Conservation (phyloP, 768 basidiomycete genomes). For the Lactifluus pinguis region DNA sequence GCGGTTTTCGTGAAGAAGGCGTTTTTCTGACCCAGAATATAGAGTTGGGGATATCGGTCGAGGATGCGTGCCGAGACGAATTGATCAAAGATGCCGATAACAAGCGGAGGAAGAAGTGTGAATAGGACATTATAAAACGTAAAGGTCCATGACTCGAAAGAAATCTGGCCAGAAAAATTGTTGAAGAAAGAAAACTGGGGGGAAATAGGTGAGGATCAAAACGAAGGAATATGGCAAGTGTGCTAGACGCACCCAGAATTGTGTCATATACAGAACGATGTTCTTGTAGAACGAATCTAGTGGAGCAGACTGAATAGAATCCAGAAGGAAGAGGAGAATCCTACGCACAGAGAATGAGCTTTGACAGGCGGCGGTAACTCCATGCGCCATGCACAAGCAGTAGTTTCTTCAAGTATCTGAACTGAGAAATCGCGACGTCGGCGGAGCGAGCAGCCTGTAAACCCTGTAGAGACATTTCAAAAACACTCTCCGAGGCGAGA, state of each 20-base stretch:
- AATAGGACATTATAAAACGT: constrained; percentile 96
- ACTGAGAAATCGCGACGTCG: constrained; percentile 96
- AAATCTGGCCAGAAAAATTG: constrained; percentile 98
- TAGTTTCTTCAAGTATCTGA: constrained; percentile 89
- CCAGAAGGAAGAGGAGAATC: neutral
- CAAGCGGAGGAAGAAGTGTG: constrained; percentile 91
- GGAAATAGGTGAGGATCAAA: neutral
- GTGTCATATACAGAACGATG: constrained; percentile 95
- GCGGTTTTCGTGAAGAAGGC: constrained; percentile 85
- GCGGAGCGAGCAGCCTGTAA: constrained; percentile 97
- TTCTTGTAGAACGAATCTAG: constrained; percentile 99
- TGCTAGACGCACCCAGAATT: constrained; percentile 74
- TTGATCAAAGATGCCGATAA: constrained; percentile 97
- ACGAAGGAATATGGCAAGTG: constrained; percentile 7
- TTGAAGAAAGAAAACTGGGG: constrained; percentile 94
- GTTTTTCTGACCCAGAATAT: constrained; percentile 89
- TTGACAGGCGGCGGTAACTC: constrained; percentile 94
- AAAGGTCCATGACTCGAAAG: constrained; percentile 97
- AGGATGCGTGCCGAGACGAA: constrained; percentile 95
- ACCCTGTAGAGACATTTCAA: constrained; percentile 42
- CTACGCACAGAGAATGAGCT: constrained; percentile 85
- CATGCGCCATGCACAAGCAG: constrained; percentile 96
- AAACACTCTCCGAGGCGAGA: neutral
- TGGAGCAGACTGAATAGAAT: constrained; percentile 6
- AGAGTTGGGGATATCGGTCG: constrained; percentile 94